Base-by-base conservation (phyloP, 2,329 filamentous ascomycete species). In the Aspergillus caelatus region DNA sequence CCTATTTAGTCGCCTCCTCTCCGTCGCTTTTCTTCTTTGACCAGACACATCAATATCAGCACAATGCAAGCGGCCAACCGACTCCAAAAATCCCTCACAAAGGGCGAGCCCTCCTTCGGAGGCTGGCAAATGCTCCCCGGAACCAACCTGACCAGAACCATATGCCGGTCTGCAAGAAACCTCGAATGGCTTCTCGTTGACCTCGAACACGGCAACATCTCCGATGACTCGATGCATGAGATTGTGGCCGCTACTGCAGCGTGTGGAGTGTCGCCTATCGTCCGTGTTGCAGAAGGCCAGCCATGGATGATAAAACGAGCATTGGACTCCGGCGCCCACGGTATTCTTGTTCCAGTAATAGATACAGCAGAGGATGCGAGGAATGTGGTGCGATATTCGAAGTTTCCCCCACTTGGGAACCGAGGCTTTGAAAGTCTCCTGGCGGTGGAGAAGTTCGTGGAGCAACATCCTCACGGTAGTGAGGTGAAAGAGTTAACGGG, bases 231-330 rank as follows among this genome's bases (percentile, higher is more conserved):
- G 10, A 71, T 72, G 70, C 64, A 71, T 61, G 61, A 69, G 32
- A 58, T 61, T 12, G 65, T 70, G 2, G 66, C 63, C n/a, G 78
- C 78, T n/a, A 68, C 78, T 46, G 74, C 77, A 9, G 68, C 71
- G 10, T 74, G 63, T 36, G 64, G 68, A 11, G 64, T 64, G 3
- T 69, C 66, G 1, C 72, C 71, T 5, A 70, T 73, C 48, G 65
- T 74, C 21, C 68, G 71, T 16, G 65, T 74, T 21, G 59, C 57
- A 9, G 65, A 64, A n/a, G 50, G 59, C 12, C 62, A 66, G 28
- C 60, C 59, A 23, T 69, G 63, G 66, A 71, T 71, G 67, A 67
- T 72, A 60, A 73, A 73, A 58, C 68, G 72, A 0, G 72, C 72
- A 19, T 60, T 75, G 10, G 72, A 75, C 55, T 53, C 67, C 30